Evolutionary conservation across 148 eudicot genomes (phyloP).

Genomic region (Rhododendron vialii): DNA sequence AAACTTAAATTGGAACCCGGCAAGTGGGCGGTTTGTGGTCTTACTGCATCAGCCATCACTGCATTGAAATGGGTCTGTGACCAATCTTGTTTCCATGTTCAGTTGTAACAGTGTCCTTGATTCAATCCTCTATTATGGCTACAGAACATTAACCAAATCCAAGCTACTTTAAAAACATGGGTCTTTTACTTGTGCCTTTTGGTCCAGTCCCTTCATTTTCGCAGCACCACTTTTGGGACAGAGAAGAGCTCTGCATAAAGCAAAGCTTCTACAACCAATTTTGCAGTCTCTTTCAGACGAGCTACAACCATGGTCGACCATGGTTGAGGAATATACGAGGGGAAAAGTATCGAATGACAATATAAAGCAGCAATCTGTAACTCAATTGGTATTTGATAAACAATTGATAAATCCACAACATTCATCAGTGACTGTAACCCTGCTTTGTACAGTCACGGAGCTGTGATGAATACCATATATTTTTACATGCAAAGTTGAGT

Average conservation of each 20-base stretch:
- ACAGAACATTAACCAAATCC: no score
- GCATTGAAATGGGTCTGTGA: no score
- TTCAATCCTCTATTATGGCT: no score
- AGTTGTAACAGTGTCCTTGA: no score
- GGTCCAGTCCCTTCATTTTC: neutral
- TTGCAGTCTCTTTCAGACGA: neutral
- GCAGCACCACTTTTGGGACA: neutral
- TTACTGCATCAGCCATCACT: no score
- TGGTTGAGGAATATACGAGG: no score
- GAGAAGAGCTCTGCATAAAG: neutral
- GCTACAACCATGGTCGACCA: neutral
- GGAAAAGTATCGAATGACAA: neutral
- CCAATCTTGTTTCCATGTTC: no score
- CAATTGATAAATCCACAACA: neutral
- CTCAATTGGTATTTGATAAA: neutral
- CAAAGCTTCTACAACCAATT: no score
- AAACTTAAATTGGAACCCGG: no score
- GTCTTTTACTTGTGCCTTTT: neutral
- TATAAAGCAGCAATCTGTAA: neutral
- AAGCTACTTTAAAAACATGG: neutral
- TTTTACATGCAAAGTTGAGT: neutral
- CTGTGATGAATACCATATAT: neutral
- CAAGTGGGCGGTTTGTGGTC: no score
- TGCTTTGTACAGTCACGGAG: neutral
- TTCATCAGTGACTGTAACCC: no score